phyloP scores from a whole-genome alignment of 352 stramenopile species.

The Globisporangium echinulatum region DNA sequence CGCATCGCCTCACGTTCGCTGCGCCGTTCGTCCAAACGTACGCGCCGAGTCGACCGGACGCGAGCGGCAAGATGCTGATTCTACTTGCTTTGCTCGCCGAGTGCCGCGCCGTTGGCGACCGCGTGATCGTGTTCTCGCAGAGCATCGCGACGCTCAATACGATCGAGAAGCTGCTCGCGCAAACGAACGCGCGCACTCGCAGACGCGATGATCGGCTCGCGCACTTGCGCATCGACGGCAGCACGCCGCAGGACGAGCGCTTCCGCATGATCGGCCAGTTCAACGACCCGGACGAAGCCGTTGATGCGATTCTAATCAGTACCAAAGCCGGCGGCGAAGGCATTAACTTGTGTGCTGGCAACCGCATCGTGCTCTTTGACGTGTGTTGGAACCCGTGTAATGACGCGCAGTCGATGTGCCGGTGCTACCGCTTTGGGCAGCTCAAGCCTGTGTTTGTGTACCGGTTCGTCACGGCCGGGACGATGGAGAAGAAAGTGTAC shows the following conservation, averaged over 20 bases:
- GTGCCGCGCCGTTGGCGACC: conserved; percentile 67
- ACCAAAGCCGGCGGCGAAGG: conserved; percentile 84
- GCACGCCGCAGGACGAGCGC: conserved; percentile 66
- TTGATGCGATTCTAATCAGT: conserved; percentile 85
- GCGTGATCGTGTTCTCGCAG: conserved; percentile 87
- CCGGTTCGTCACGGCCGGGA: conserved; percentile 86
- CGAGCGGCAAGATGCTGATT: conserved; percentile 86
- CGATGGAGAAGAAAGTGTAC: conserved; percentile 93
- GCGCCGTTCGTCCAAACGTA: conserved; percentile 57
- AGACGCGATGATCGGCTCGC: conserved; percentile 38
- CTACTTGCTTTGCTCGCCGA: conserved; percentile 72
- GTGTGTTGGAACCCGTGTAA: conserved; percentile 91
- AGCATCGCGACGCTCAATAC: conserved; percentile 83
- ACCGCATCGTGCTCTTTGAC: conserved; percentile 90
- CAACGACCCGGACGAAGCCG: conserved; percentile 74
- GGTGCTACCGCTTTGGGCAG: conserved; percentile 90
- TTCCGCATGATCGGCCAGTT: conserved; percentile 80
- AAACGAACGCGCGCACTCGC: conserved; percentile 50
- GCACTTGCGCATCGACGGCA: conserved; percentile 80
- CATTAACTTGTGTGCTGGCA: conserved; percentile 86
- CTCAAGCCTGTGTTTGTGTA: conserved; percentile 91
- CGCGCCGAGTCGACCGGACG: conserved; percentile 37
- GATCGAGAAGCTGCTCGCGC: conserved; percentile 63
- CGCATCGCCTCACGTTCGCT: conserved; percentile 72
- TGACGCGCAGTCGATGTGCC: conserved; percentile 90